Evolutionary conservation across 768 basidiomycete genomes (phyloP), one percentile per base, ranked within the genome.

Genomic region (Rhodotorula graminis): DNA sequence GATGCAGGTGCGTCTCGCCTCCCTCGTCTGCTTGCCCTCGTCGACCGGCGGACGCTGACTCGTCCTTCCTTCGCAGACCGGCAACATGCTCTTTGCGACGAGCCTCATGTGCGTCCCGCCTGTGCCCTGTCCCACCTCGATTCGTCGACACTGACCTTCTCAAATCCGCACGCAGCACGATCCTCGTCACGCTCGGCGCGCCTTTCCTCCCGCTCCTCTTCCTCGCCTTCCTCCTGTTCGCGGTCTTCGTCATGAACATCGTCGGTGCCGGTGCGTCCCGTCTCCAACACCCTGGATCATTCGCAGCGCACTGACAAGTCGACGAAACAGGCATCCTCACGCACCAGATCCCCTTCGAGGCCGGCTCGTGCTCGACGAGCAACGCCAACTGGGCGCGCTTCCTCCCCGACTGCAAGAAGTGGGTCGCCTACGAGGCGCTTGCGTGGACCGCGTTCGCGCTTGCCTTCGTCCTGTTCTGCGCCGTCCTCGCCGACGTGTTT

Each of bases 151-250:
- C 49, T 70, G n/a, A 37, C 42, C 9, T 37, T 70, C 56, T 64
- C 47, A 56, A 52, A 55, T n/a, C 29, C 46, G 4, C 58, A 58
- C 49, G 55, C 23, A 52, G 49, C 42, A 64, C 69, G 27, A 18
- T 72, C 40, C 31, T 72, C 37, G 25, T 68, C 49, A 49, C 57
- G 27, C 62, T 67, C 50, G 66, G 66, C 14, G 44, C 57, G 16
- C 10, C 23, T n/a, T 46, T 40, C 53, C 29, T 65, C 14, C 71
- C 71, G 9, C 58, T 72, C 25, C 53, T 49, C 46, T 72, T 72
- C 71, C 59, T 49, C 27, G 58, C 71, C 19, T 69, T 72, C 67
- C 44, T 72, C 27, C 19, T 55, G 23, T 72, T 72, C 67, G 40
- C 50, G 7, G 23, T 46, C 15, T 46, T 8, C 42, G 71, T 64